phyloP scores from a whole-genome alignment of 768 basidiomycete species.

The Tricholoma bakamatsutake region DNA sequence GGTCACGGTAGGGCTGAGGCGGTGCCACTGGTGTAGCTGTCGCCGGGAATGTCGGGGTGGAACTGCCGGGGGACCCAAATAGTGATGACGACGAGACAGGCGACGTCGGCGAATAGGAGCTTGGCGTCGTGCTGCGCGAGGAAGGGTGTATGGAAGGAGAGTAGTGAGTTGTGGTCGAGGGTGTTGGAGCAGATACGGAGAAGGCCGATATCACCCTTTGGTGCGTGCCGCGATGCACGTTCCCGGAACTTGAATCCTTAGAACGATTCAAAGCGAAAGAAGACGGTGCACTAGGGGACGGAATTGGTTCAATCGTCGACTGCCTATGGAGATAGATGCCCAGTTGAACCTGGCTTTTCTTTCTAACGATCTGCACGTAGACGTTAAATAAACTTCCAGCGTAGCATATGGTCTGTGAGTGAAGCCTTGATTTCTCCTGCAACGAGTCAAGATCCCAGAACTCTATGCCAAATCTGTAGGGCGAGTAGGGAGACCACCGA shows the following conservation, averaged over 20 bases:
- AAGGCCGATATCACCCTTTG: constrained; percentile 29
- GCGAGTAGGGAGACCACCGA: constrained; percentile 67
- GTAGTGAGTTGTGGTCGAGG: constrained; percentile 31
- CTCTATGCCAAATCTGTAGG: constrained; percentile 82
- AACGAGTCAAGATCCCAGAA: constrained; percentile 83
- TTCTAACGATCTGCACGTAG: constrained; percentile 83
- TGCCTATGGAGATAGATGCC: constrained; percentile 90
- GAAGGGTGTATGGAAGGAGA: constrained; percentile 42
- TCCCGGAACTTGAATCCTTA: constrained; percentile 3
- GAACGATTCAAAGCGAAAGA: constrained; percentile 5
- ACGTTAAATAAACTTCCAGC: constrained; percentile 86
- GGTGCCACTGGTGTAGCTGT: constrained; percentile 45
- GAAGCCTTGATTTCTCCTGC: constrained; percentile 77
- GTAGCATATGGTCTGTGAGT: constrained; percentile 86
- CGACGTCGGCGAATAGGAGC: constrained; percentile 13
- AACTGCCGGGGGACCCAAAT: constrained; percentile 17
- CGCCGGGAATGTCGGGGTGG: constrained; percentile 26
- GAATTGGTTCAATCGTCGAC: constrained; percentile 72
- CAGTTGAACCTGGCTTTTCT: constrained; percentile 69
- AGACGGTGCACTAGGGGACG: constrained; percentile 57
- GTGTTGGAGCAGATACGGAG: constrained; percentile 20
- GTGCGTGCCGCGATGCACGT: constrained; percentile 7
- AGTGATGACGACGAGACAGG: constrained; percentile 12
- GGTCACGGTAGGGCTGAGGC: constrained; percentile 69
- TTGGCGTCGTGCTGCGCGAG: constrained; percentile 39